Base-by-base conservation (phyloP, 495 filamentous ascomycete species). In the Podospora pseudopauciseta region DNA sequence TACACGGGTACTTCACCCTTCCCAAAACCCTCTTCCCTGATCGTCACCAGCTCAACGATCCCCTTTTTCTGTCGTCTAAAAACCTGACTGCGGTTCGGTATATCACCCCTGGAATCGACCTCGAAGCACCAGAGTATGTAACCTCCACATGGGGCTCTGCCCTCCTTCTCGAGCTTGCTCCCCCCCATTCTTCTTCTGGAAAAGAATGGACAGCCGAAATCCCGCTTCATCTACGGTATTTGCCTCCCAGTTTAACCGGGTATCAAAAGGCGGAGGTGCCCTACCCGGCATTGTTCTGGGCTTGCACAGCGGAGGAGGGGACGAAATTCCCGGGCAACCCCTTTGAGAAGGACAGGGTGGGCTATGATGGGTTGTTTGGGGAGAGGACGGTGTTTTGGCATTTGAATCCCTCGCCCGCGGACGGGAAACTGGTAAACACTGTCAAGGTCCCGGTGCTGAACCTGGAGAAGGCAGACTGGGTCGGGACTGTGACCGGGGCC, bases 71-170 rank as follows among this genome's bases (percentile, higher is more conserved):
- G 57, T 69, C 85, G 20, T 92, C 91, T 2, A 91, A 96, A 62
- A 90, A 93, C 72, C 80, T 99, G 59, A 83, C 81, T 27, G 78
- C 84, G 0, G 77, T 97, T 55, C 87, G 86, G 55, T 87, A 87
- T 64, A 84, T 91, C 59, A 86, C 88, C 53, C 89, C 92, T 55
- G 92, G 92, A 57, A 92, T 92, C 3, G 95, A 98, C 71, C 92
- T 99, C 60, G 95, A 99, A 79, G 92, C 92, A 0, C 95, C 95
- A 11, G 89, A 90, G 70, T 99, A 95, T 84, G 87, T 87, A 13
- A 82, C 91, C 57, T 75, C 83, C 27, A 74, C 83, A 66, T 98
- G 95, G 96, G 95, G 95, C 20, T 92, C 89, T 15, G 87, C 85
- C 13, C 81, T 94, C 65, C 85, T 98, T 16, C 72, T 97, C 20